Evolutionary conservation across 2,329 filamentous ascomycete species (phyloP), one percentile per base, ranked within the genome.

Genomic region (Biscogniauxia mediterranea): DNA sequence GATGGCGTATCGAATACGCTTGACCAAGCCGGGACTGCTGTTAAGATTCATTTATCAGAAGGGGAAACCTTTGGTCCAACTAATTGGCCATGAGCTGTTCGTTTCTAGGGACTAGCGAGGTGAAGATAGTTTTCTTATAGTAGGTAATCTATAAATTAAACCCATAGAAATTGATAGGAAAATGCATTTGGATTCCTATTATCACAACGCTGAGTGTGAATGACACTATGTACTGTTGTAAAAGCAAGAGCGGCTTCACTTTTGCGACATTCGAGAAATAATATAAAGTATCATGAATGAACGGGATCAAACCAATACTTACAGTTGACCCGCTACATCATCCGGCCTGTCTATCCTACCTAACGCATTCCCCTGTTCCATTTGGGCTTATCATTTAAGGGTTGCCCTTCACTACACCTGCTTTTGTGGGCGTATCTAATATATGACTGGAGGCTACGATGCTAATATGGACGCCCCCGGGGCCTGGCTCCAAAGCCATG

Each of bases 61-160:
- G 81, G 81, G 1, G 73, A 81, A 65, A 81, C 74, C 2, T 83
- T 87, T 73, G 84, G 84, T 46, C 83, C 84, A 3, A 73, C 73
- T 15, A 70, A 70, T 13, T 84, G 81, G 82, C 78, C 76, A 46
- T 83, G 55, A 74, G 54, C 19, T 42, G 25, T 46, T 49, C 7
- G 19, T 19, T 15, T n/a, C 17, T 54, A 21, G 5, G 25, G 32
- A 17, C n/a, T 20, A 26, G 20, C 19, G 20, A 28, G 5, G 26
- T 55, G 15, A 7, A 8, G 15, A 11, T 32, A 54, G 26, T 20
- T 8, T 38, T 21, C 55, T 5, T 8, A 28, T 28, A 28, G n/a
- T n/a, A n/a, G n/a, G n/a, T n/a, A n/a, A n/a, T n/a, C n/a, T n/a
- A n/a, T n/a, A n/a, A n/a, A n/a, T n/a, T n/a, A n/a, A n/a, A n/a